Percentiles rank a stretch among this genome's conserved stretches.
Evolutionary conservation across 768 basidiomycete genomes (phyloP).

Genomic region (Naganishia onofrii): DNA sequence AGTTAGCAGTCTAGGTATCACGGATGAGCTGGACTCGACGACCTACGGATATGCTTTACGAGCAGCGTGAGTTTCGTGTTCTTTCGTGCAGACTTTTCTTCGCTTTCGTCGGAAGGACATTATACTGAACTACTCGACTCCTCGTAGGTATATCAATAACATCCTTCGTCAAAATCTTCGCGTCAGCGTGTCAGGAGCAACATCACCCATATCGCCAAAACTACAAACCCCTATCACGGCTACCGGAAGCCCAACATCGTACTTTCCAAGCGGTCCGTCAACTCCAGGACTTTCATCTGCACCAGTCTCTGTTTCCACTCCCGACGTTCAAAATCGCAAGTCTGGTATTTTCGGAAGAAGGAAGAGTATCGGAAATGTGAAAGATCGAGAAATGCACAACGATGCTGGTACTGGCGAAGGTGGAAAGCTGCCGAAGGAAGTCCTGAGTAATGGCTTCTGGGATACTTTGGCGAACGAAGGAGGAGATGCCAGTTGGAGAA

Average conservation of each 20-base stretch:
- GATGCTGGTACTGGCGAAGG: slow-evolving; percentile 24
- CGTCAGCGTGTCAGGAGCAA: slow-evolving; percentile 3
- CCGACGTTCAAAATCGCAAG: not conserved
- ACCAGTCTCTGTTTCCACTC: not conserved
- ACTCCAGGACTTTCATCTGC: slow-evolving; percentile 2
- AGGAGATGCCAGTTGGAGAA: slow-evolving; percentile 43
- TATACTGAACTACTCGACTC: too few species aligned
- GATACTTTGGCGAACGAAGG: slow-evolving; percentile 41
- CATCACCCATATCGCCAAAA: slow-evolving; percentile 30
- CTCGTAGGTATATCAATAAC: slow-evolving; percentile 29
- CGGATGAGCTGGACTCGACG: slow-evolving; percentile 36
- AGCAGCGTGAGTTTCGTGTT: slow-evolving; percentile 43
- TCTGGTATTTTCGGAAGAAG: slow-evolving; percentile 23
- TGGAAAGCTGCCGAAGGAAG: slow-evolving; percentile 48
- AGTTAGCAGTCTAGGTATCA: slow-evolving; percentile 16
- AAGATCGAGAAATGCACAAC: not conserved
- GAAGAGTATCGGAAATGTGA: slow-evolving; percentile 22
- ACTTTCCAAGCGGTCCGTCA: slow-evolving; percentile 5
- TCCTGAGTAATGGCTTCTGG: slow-evolving; percentile 47
- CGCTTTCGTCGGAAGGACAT: not conserved
- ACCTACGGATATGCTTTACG: slow-evolving; percentile 45
- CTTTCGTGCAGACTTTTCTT: slow-evolving; percentile 2
- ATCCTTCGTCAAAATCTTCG: slow-evolving; percentile 27
- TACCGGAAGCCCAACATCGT: slow-evolving; percentile 23
- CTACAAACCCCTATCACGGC: slow-evolving; percentile 15